These are phyloP conservation scores for Escallonia herrerae DNA, from an alignment of 129 eudicot species.

Conservation along the genomic window DNA sequence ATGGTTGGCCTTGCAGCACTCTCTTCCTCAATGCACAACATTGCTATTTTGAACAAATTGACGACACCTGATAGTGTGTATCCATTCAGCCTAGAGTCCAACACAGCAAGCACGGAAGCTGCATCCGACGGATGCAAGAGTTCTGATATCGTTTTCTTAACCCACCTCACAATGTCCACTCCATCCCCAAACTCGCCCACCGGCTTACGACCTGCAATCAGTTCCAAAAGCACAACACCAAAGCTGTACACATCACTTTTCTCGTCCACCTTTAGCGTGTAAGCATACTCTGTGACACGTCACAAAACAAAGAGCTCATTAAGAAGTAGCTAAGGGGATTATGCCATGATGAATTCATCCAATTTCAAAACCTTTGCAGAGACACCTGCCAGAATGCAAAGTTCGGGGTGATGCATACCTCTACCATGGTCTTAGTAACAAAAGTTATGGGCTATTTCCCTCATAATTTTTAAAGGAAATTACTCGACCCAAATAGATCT, in stretches of 20 bases:
- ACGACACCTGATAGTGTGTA: conserved; percentile 48
- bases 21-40: conserved; percentile 87
- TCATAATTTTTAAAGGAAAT: too few relatives aligned
- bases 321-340: not conserved
- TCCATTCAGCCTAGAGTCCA: conserved; percentile 66
- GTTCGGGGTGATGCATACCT: too few relatives aligned
- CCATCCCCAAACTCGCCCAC: conserved; percentile 96
- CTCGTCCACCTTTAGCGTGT: conserved; percentile 83
- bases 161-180: conserved; percentile 93
- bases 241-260: conserved; percentile 93
- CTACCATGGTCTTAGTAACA: too few relatives aligned
- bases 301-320: not conserved
- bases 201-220: conserved; percentile 75
- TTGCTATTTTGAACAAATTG: conserved; percentile 74
- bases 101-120: conserved; percentile 41
- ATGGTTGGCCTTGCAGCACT: conserved; percentile 68
- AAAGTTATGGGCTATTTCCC: too few relatives aligned
- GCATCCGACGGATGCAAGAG: conserved; percentile 41
- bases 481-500: too few relatives aligned
- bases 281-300: conserved; percentile 69
- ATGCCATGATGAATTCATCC: not conserved
- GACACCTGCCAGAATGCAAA: too few relatives aligned
- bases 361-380: not conserved
- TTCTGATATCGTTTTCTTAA: conserved; percentile 31
- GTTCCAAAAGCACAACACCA: conserved; percentile 83